Percentiles rank a stretch among this genome's conserved stretches.
These are phyloP conservation scores for Macrophomina phaseolina DNA, from an alignment of 2,329 filamentous ascomycete species.

Conservation along the genomic window DNA sequence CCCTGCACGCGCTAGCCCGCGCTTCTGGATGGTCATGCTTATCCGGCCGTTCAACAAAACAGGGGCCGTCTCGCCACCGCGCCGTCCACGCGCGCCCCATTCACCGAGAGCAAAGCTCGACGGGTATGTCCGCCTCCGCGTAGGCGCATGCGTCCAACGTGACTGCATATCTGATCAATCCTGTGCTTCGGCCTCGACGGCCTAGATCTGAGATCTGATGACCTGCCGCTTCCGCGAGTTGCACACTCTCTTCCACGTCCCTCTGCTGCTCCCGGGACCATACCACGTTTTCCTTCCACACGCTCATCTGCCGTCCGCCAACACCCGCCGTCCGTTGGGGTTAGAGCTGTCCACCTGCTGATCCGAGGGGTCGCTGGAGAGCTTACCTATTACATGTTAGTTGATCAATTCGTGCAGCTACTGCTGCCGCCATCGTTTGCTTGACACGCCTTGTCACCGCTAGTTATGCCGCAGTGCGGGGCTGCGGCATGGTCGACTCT, in stretches of 20 bases:
- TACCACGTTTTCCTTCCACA: background rate
- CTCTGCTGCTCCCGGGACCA: background rate
- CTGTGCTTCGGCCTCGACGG: background rate
- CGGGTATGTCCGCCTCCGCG: background rate
- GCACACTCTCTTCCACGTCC: background rate
- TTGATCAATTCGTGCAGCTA: background rate
- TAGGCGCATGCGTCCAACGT: background rate
- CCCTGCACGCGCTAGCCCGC: background rate
- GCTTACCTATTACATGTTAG: conserved; percentile 2
- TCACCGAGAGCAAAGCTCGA: background rate
- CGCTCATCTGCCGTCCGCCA: background rate
- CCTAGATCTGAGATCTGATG: conserved; percentile 22
- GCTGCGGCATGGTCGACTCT: background rate
- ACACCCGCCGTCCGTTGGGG: background rate
- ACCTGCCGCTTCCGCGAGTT: background rate
- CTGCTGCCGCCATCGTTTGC: background rate
- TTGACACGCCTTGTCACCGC: background rate
- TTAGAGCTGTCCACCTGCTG: background rate
- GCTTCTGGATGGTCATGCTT: conserved; percentile 5
- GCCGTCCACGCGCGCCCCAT: background rate
- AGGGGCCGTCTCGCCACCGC: conserved; percentile 21
- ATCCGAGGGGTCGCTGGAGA: background rate
- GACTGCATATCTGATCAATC: conserved; percentile 11
- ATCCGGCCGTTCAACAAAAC: background rate
- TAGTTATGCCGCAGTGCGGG: background rate